phyloP scores from a whole-genome alignment of 495 filamentous ascomycete species.

The Lophiostoma macrostomum region DNA sequence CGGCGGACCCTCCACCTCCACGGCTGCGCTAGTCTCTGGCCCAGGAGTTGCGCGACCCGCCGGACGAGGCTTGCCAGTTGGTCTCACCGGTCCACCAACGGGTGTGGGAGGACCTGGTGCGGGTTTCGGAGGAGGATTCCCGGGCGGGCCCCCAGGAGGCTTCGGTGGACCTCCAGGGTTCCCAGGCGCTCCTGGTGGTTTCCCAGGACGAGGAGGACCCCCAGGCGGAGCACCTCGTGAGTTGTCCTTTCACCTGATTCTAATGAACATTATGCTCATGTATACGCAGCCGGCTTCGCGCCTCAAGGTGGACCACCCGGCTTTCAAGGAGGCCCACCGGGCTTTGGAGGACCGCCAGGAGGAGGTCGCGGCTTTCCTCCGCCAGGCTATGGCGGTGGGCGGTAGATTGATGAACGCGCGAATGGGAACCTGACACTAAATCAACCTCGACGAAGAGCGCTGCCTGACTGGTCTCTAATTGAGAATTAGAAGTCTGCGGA shows the following conservation, averaged over 20 bases:
- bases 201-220: conserved; percentile 66
- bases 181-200: conserved; percentile 60
- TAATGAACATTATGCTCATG: conserved; percentile 4
- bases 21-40: conserved; percentile 69
- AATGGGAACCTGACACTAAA: too few species aligned
- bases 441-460: too few species aligned
- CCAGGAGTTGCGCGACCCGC: conserved; percentile 90
- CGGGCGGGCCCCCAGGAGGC: conserved; percentile 65
- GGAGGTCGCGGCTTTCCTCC: conserved; percentile 69
- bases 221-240: conserved; percentile 60
- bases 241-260: conserved; percentile 30
- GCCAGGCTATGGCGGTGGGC: conserved; percentile 75
- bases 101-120: conserved; percentile 81
- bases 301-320: conserved; percentile 37
- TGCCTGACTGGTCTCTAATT: too few species aligned
- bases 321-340: conserved; percentile 43
- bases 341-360: conserved; percentile 38
- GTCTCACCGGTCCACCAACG: conserved; percentile 83
- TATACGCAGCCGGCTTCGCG: conserved; percentile 44
- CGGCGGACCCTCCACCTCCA: conserved; percentile 53
- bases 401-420: too few species aligned
- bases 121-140: conserved; percentile 45
- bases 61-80: conserved; percentile 83
- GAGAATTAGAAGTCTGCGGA: too few species aligned
- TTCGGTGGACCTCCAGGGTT: conserved; percentile 69